Evolutionary conservation across 345 rosid species (phyloP).

Genomic region (Zanthoxylum bungeanum): DNA sequence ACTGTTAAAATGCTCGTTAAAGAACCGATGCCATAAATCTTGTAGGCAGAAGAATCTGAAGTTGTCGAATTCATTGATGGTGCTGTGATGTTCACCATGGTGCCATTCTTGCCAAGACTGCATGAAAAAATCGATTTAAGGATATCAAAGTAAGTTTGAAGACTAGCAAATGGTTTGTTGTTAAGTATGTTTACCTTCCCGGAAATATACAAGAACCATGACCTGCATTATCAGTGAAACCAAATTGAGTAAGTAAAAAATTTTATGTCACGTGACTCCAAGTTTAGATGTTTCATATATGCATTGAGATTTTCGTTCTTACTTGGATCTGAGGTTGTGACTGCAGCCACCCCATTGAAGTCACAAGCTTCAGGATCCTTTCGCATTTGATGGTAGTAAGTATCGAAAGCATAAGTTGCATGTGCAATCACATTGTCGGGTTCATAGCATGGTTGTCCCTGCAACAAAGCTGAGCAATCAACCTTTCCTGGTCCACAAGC

Average conservation of each 20-base stretch:
- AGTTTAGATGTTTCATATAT: neutral
- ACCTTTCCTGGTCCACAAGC: constrained; percentile 88
- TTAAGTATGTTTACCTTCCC: constrained; percentile 56
- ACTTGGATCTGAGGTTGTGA: constrained; percentile 88
- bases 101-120: constrained; percentile 57
- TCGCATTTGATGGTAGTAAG: constrained; percentile 67
- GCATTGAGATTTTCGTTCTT: constrained; percentile 13
- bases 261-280: neutral
- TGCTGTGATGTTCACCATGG: constrained; percentile 55
- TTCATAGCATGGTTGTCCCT: constrained; percentile 71
- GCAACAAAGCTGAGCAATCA: constrained; percentile 59
- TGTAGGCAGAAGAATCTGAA: constrained; percentile 29
- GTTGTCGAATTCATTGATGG: constrained; percentile 64
- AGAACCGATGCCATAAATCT: constrained; percentile 15
- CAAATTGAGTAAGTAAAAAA: constrained; percentile 7
- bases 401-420: constrained; percentile 75
- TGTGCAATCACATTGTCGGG: constrained; percentile 72
- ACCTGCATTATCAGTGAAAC: constrained; percentile 51
- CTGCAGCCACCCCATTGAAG: constrained; percentile 78
- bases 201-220: constrained; percentile 75
- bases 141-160: neutral
- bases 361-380: constrained; percentile 67
- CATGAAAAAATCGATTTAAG: constrained; percentile 16
- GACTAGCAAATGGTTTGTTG: neutral
- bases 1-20: constrained; percentile 29